These are phyloP conservation scores for Erucastrum elatum DNA, from an alignment of 345 rosid species.

Conservation along the genomic window DNA sequence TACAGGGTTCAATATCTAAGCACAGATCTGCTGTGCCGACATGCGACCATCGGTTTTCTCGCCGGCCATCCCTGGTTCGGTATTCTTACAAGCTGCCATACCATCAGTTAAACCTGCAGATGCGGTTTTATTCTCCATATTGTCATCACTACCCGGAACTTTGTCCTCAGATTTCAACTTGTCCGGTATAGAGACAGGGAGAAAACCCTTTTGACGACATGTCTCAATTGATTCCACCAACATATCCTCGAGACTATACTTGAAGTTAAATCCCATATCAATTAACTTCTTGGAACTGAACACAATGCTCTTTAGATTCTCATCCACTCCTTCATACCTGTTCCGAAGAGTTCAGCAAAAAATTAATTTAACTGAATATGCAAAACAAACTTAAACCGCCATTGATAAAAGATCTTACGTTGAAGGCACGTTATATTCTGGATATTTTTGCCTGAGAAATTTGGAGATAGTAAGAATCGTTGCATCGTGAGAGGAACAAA, in stretches of 20 bases:
- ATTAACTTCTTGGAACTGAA: slow-evolving; percentile 69
- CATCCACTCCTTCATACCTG: slow-evolving; percentile 70
- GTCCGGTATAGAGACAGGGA: slow-evolving; percentile 43
- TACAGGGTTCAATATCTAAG: slow-evolving; percentile 15
- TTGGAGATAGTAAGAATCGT: slow-evolving; percentile 57
- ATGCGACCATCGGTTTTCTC: slow-evolving; percentile 22
- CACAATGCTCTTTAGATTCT: slow-evolving; percentile 39
- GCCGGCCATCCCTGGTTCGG: slow-evolving; percentile 11
- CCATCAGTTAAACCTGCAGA: slow-evolving; percentile 14
- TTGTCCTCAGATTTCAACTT: slow-evolving; percentile 11
- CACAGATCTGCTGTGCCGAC: slow-evolving; percentile 30
- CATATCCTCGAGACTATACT: slow-evolving; percentile 79
- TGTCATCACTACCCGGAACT: background rate
- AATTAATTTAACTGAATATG: background rate
- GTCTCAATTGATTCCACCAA: slow-evolving; percentile 65
- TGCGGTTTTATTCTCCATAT: background rate
- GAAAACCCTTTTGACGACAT: slow-evolving; percentile 63
- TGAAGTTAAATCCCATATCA: slow-evolving; percentile 74
- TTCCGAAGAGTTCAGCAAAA: background rate
- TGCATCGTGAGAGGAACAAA: slow-evolving; percentile 69
- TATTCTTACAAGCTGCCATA: slow-evolving; percentile 21
- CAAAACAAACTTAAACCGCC: background rate
- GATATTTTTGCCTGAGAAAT: slow-evolving; percentile 57
- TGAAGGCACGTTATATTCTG: slow-evolving; percentile 60
- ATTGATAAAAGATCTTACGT: slow-evolving; percentile 43